phyloP scores from a whole-genome alignment of 2,329 filamentous ascomycete genomes.

The Bipolaris gigantea region DNA sequence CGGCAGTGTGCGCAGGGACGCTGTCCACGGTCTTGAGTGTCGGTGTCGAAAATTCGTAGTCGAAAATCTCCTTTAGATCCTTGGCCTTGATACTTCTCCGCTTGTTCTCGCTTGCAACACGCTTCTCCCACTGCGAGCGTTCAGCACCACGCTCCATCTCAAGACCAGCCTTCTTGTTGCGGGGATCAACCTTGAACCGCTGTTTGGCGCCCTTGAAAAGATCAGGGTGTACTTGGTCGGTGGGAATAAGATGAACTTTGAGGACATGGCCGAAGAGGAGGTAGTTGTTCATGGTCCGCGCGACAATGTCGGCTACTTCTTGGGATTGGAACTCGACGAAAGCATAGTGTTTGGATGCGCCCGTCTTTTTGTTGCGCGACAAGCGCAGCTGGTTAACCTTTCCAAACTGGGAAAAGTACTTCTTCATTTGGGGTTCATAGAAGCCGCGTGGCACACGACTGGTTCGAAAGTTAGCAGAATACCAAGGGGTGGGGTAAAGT shows the following conservation, averaged over 20 bases:
- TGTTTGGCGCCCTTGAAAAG: conserved; percentile 90
- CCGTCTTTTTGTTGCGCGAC: conserved; percentile 89
- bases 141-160: conserved; percentile 72
- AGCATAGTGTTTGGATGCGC: conserved; percentile 88
- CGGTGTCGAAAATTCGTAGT: conserved; percentile 80
- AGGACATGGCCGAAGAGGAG: conserved; percentile 92
- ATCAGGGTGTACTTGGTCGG: conserved; percentile 75
- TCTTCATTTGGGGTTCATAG: conserved; percentile 93
- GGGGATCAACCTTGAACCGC: conserved; percentile 84
- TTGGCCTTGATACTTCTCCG: conserved; percentile 69
- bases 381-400: conserved; percentile 76
- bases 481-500: background rate
- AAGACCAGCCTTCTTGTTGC: conserved; percentile 81
- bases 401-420: conserved; percentile 94
- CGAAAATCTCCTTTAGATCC: conserved; percentile 76
- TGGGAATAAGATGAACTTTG: conserved; percentile 78
- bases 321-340: conserved; percentile 83
- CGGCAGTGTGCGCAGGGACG: conserved; percentile 32
- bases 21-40: conserved; percentile 65
- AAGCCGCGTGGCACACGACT: conserved; percentile 89
- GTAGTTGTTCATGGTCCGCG: conserved; percentile 97
- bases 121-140: conserved; percentile 76
- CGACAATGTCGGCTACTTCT: conserved; percentile 86
- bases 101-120: conserved; percentile 71
- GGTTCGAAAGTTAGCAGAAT: background rate